Evolutionary conservation across 306 rosid genomes (phyloP).

Genomic region (Echinosophora koreensis): DNA sequence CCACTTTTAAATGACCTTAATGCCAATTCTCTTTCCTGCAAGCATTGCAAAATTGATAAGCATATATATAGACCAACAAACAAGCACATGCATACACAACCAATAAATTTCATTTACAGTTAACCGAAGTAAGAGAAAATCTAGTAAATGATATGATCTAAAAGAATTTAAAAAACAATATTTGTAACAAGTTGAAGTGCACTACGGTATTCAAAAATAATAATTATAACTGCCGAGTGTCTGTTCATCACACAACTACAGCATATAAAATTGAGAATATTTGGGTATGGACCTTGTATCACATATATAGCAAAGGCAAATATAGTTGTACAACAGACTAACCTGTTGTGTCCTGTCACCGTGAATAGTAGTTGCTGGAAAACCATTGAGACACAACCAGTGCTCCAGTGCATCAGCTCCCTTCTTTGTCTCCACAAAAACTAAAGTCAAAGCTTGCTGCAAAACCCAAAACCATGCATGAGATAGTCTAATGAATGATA

Average conservation of each 20-base stretch:
- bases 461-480: conserved; percentile 10
- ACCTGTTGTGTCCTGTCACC: conserved; percentile 92
- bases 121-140: background rate
- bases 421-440: conserved; percentile 95
- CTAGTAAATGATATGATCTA: background rate
- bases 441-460: conserved; percentile 90
- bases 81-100: background rate
- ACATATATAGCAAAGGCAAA: background rate
- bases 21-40: conserved; percentile 84
- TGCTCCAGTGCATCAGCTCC: conserved; percentile 92
- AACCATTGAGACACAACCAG: conserved; percentile 74
- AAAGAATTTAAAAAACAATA: background rate
- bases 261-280: background rate
- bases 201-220: background rate
- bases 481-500: background rate
- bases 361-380: conserved; percentile 92
- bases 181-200: background rate
- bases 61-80: background rate
- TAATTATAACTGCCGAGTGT: no score
- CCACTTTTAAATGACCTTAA: conserved; percentile 84
- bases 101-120: background rate
- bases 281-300: background rate
- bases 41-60: conserved; percentile 13
- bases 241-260: background rate
- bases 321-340: conserved; percentile 21